Evolutionary conservation across 2,329 filamentous ascomycete species (phyloP).

Genomic region (Alternaria novae-zelandiae): DNA sequence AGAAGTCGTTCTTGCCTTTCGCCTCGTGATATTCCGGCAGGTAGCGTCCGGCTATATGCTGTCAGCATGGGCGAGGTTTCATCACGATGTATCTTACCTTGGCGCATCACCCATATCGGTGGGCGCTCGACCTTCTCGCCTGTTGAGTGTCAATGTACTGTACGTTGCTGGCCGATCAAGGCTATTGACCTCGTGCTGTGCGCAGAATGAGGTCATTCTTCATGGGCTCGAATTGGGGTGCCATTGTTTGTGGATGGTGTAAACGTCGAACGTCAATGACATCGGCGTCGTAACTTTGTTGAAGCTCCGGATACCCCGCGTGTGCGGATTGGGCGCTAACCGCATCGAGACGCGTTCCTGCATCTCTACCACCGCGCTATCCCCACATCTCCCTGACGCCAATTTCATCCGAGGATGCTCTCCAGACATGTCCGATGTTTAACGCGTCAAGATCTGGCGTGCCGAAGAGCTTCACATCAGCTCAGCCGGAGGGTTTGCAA

Average conservation of each 20-base stretch:
- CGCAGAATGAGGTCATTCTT: constrained; percentile 92
- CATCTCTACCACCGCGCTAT: constrained; percentile 3
- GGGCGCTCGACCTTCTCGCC: constrained; percentile 90
- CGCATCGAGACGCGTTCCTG: constrained; percentile 28
- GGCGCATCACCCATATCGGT: constrained; percentile 99
- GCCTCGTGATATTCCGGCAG: constrained; percentile 97
- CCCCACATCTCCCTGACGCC: not conserved
- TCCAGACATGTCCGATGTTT: constrained; percentile 9
- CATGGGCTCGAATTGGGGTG: constrained; percentile 76
- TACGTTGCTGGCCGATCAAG: not conserved
- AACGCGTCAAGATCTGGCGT: constrained; percentile 5
- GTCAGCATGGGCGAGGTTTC: constrained; percentile 16
- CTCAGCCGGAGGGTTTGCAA: not conserved
- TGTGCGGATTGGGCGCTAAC: constrained; percentile 19
- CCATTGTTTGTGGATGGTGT: constrained; percentile 58
- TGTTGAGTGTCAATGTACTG: constrained; percentile 49
- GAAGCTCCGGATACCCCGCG: constrained; percentile 35
- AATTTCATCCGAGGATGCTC: constrained; percentile 24
- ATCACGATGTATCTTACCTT: constrained; percentile 65
- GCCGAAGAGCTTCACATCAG: not conserved
- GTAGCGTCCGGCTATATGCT: constrained; percentile 80
- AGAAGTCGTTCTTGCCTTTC: constrained; percentile 91
- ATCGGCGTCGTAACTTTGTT: constrained; percentile 17
- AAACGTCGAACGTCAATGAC: constrained; percentile 8
- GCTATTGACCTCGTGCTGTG: constrained; percentile 76